Evolutionary conservation across 331 rosid species (phyloP).

Genomic region (Acacia concinna): DNA sequence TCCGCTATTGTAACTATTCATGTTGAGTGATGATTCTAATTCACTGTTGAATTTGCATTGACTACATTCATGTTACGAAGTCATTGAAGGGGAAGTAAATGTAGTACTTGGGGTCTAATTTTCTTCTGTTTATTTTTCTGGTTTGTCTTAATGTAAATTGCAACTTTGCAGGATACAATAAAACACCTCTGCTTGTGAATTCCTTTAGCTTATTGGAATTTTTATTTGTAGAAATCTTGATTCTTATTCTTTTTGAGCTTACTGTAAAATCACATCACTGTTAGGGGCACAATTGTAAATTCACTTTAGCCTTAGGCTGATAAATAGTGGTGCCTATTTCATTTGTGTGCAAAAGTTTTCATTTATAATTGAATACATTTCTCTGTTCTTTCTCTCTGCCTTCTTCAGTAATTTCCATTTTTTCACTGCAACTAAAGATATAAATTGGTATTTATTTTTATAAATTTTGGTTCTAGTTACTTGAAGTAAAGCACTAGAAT

Average conservation of each 20-base stretch:
- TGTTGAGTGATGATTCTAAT: constrained; percentile 1
- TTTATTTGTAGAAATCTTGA: background rate
- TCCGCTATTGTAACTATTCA: constrained; percentile 8
- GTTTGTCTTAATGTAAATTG: background rate
- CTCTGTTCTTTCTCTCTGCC: background rate
- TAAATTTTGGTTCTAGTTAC: no score
- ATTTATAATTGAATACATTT: background rate
- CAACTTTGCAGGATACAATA: background rate
- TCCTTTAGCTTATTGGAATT: background rate
- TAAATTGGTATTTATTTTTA: no score
- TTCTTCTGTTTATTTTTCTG: background rate
- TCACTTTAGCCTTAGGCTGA: background rate
- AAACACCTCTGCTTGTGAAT: background rate
- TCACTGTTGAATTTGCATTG: background rate
- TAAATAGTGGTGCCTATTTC: background rate
- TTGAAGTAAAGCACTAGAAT: no score
- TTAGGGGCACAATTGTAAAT: background rate
- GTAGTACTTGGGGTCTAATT: background rate
- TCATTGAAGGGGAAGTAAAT: constrained; percentile 3
- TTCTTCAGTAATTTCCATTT: no score
- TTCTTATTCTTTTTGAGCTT: background rate
- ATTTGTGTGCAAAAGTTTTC: background rate
- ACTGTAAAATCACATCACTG: background rate
- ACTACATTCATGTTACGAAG: background rate
- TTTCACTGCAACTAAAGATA: no score